Percentiles rank a stretch among this genome's conserved stretches.
phyloP scores from a whole-genome alignment of 768 basidiomycete species.

The Pleurotus tuber-regium region DNA sequence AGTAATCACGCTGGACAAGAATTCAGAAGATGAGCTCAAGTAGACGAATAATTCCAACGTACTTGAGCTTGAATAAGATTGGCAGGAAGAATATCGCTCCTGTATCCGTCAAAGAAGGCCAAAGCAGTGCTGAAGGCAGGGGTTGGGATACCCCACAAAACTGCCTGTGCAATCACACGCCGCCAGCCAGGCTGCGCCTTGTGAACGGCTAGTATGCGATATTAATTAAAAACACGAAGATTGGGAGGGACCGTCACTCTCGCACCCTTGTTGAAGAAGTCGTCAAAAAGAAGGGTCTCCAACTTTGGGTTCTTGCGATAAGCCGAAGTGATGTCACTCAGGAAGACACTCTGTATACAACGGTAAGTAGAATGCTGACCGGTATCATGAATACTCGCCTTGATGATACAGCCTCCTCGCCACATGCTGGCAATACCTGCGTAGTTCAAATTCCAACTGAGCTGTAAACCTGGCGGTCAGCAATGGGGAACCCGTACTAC shows the following conservation, averaged over 20 bases:
- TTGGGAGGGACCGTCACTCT: slow-evolving; percentile 86
- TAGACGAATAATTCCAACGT: slow-evolving; percentile 13
- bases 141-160: slow-evolving; percentile 96
- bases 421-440: slow-evolving; percentile 98
- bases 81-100: slow-evolving; percentile 91
- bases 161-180: slow-evolving; percentile 92
- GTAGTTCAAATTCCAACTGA: slow-evolving; percentile 93
- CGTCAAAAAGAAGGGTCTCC: slow-evolving; percentile 92
- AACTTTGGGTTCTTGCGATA: slow-evolving; percentile 82
- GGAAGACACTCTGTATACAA: slow-evolving; percentile 73
- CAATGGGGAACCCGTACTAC: background rate
- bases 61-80: slow-evolving; percentile 95
- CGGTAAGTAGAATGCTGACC: background rate
- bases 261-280: slow-evolving; percentile 94
- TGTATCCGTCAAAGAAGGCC: slow-evolving; percentile 98
- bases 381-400: slow-evolving; percentile 40
- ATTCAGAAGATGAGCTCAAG: background rate
- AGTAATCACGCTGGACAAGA: slow-evolving; percentile 82
- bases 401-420: slow-evolving; percentile 99
- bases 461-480: slow-evolving; percentile 30
- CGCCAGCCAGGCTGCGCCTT: slow-evolving; percentile 98
- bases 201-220: slow-evolving; percentile 75
- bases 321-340: slow-evolving; percentile 88
- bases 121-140: slow-evolving; percentile 98
- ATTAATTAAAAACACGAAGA: slow-evolving; percentile 97